Evolutionary conservation across 164 flowering plant genomes (phyloP).

Genomic region (Tetracentron sinense): DNA sequence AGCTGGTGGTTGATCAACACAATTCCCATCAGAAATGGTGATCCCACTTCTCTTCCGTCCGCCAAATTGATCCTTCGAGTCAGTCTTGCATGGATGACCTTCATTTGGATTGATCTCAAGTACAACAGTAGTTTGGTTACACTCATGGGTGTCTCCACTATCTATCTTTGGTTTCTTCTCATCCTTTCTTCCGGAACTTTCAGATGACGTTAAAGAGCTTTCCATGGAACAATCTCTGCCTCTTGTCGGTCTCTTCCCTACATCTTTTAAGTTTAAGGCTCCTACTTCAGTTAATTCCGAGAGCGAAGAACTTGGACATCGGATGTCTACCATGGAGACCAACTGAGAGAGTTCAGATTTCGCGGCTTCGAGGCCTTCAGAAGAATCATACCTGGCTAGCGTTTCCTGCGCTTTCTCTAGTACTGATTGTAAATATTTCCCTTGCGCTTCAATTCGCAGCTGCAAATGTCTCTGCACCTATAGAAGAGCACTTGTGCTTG

Average conservation of each 20-base stretch:
- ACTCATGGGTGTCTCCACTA: conserved; percentile 14
- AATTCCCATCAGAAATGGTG: conserved; percentile 28
- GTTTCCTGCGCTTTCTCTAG: conserved; percentile 83
- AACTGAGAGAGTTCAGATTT: conserved; percentile 60
- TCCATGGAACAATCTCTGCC: conserved; percentile 47
- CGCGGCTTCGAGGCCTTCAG: conserved; percentile 47
- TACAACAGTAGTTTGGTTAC: conserved; percentile 15
- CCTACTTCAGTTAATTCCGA: conserved; percentile 58
- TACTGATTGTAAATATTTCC: conserved; percentile 79
- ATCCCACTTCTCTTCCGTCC: conserved; percentile 48
- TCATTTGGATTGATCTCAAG: conserved; percentile 27
- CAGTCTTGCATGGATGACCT: conserved; percentile 7
- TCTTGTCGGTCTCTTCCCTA: conserved; percentile 22
- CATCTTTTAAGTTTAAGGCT: conserved; percentile 21
- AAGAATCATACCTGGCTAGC: conserved; percentile 48
- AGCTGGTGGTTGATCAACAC: conserved; percentile 34
- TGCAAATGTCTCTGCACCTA: conserved; percentile 96
- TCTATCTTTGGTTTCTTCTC: conserved; percentile 25
- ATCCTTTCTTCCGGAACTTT: conserved; percentile 47
- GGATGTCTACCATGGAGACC: conserved; percentile 53
- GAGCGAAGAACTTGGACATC: conserved; percentile 42
- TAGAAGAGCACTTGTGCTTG: neutral
- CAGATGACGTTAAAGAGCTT: conserved; percentile 61
- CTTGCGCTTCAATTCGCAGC: conserved; percentile 94
- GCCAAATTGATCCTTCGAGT: conserved; percentile 13